phyloP scores from a whole-genome alignment of 192 early-diverging fungal species.

The Kickxella alabastrina region DNA sequence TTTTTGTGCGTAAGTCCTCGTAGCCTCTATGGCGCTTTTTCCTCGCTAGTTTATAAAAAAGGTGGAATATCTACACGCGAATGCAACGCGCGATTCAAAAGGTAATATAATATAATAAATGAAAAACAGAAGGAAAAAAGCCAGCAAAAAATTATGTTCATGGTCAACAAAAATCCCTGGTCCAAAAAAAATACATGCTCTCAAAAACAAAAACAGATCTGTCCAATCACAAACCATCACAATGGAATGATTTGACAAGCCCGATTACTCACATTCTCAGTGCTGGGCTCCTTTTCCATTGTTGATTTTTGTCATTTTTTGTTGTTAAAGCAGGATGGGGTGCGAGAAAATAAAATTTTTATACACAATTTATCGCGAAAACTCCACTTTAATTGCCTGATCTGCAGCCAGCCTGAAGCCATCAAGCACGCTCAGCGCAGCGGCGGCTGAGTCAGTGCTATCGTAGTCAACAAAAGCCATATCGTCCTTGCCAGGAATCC shows the following conservation, averaged over 20 bases:
- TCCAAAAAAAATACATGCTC: background rate
- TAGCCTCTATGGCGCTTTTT: too few species aligned
- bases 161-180: background rate
- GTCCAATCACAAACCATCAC: conserved; percentile 47
- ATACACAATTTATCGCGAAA: conserved; percentile 44
- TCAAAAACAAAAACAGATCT: conserved; percentile 26
- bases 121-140: conserved; percentile 3
- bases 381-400: conserved; percentile 35
- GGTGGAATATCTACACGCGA: too few species aligned
- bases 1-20: too few species aligned
- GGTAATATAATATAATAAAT: background rate
- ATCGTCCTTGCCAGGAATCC: conserved; percentile 24
- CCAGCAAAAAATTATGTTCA: background rate
- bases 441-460: conserved; percentile 20
- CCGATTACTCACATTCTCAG: too few species aligned
- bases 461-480: conserved; percentile 51
- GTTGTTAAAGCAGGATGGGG: too few species aligned
- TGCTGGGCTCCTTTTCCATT: too few species aligned
- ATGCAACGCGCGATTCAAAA: background rate
- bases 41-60: too few species aligned
- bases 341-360: too few species aligned
- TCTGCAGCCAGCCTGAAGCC: conserved; percentile 35
- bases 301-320: too few species aligned
- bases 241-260: too few species aligned
- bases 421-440: conserved; percentile 38